A percentile compares a stretch with the other conserved stretches of the same genome.
These are phyloP conservation scores for Suillus luteus DNA, from an alignment of 768 basidiomycete genomes.

Conservation along the genomic window DNA sequence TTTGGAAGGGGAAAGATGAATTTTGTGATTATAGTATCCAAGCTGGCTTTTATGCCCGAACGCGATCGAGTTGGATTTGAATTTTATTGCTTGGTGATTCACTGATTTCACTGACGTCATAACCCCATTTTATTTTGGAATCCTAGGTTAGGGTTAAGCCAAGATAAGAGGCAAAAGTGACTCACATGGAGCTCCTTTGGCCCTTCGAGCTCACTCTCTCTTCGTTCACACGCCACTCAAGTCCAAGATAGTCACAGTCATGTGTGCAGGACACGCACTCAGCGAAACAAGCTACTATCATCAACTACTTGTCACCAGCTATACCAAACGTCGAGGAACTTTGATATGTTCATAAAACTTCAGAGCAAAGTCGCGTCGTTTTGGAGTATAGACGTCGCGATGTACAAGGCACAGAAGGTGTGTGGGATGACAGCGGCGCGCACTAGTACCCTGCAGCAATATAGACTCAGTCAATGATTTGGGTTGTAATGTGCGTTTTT, in stretches of 20 bases:
- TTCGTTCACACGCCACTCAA: conserved; percentile 34
- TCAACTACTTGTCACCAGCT: too few species aligned
- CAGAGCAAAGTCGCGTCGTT: too few species aligned
- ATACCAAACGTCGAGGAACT: too few species aligned
- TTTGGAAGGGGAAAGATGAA: conserved; percentile 12
- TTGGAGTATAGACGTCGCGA: too few species aligned
- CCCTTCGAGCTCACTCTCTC: neutral
- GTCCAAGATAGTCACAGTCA: neutral
- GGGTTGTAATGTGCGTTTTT: too few species aligned
- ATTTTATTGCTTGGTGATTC: neutral
- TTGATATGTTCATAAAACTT: too few species aligned
- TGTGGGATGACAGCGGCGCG: too few species aligned
- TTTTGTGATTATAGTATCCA: neutral
- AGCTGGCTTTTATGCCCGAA: conserved; percentile 12
- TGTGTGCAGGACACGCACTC: neutral
- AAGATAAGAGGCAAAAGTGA: conserved; percentile 29
- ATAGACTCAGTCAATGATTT: too few species aligned
- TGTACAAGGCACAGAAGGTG: too few species aligned
- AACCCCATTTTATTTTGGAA: conserved; percentile 1
- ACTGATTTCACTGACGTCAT: conserved; percentile 28
- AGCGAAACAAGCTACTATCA: too few species aligned
- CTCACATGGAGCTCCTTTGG: conserved; percentile 2
- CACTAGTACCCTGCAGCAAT: too few species aligned
- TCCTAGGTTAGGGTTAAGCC: neutral
- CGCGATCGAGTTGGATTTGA: neutral